Evolutionary conservation across 345 rosid species (phyloP), one percentile per base, ranked within the genome.

Genomic region (Cardiospermum halicacabum): DNA sequence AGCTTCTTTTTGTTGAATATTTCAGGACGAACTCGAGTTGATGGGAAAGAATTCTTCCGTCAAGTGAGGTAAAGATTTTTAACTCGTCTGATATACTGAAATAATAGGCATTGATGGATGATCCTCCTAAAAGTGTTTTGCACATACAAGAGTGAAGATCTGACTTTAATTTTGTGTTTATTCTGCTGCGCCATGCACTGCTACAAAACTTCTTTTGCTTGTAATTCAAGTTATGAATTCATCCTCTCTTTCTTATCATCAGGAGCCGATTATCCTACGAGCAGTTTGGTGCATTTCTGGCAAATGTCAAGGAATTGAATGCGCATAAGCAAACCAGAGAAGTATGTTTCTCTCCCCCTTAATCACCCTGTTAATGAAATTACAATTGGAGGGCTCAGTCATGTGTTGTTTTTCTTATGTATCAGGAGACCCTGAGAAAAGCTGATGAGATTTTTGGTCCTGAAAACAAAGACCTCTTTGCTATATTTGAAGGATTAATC

Each of bases 21-120:
- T 77, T 70, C 87, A 90, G 97, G 84, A 25, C 74, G 88, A 67
- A 80, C 96, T 65, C 85, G 96, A 53, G 89, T 90, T 39, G 98
- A 90, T 34, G 98, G 98, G 61, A 93, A 88, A 76, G 98, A 90
- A 70, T 90, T 93, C 80, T 93, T 93, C 79, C 89, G 96, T 34
- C 94, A 88, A 88, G 97, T 89, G 79, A 90, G 97, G 98, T 93
- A 81, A 78, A 53, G 37, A 8, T 36, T 49, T 56, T 16, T 26
- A 31, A 19, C 26, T 56, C 27, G 57, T 53, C 27, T 24, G 57
- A 26, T 18, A 5, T 21, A 22, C 19, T 9, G 9, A 51, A 50
- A 3, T 10, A 9, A 7, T 36, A 24, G 26, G 53, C 53, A n/a
- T n/a, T n/a, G n/a, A n/a, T n/a, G n/a, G n/a, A n/a, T n/a, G n/a